Percentiles rank a stretch among this genome's conserved stretches.
Evolutionary conservation across 495 filamentous ascomycete species (phyloP).

Genomic region (Pyrenula aspistea): DNA sequence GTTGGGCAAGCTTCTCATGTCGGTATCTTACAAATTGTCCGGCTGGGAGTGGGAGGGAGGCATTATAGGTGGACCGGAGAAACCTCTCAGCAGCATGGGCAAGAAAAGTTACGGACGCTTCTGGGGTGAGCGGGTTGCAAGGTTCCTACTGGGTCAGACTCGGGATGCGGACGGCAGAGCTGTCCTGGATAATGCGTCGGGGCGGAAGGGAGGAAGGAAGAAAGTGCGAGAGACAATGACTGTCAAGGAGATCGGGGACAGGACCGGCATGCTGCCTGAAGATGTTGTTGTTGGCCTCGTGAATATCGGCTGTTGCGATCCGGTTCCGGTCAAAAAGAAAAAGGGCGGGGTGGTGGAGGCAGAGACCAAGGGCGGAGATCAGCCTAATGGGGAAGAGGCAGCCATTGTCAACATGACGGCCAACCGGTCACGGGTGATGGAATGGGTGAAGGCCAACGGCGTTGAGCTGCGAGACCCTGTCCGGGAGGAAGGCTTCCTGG

Average conservation of each 20-base stretch:
- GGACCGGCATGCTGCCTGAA: slow-evolving; percentile 69
- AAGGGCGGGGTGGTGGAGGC: slow-evolving; percentile 18
- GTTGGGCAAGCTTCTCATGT: slow-evolving; percentile 82
- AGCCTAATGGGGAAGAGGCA: slow-evolving; percentile 10
- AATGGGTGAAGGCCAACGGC: slow-evolving; percentile 29
- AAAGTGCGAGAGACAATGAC: slow-evolving; percentile 31
- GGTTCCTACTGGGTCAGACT: slow-evolving; percentile 31
- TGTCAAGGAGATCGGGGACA: slow-evolving; percentile 42
- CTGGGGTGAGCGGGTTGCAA: slow-evolving; percentile 72
- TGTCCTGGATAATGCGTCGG: slow-evolving; percentile 11
- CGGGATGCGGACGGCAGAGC: slow-evolving; percentile 11
- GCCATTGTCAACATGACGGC: slow-evolving; percentile 20
- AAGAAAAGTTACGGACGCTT: slow-evolving; percentile 67
- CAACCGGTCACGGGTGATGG: slow-evolving; percentile 31
- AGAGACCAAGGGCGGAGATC: slow-evolving; percentile 13
- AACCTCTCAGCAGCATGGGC: slow-evolving; percentile 77
- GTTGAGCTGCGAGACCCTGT: slow-evolving; percentile 34
- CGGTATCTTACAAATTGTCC: slow-evolving; percentile 86
- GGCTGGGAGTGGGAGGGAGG: slow-evolving; percentile 51
- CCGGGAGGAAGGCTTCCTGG: slow-evolving; percentile 33
- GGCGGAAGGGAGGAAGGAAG: slow-evolving; percentile 22
- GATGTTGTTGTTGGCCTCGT: slow-evolving; percentile 71
- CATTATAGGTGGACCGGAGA: slow-evolving; percentile 83
- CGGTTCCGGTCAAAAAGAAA: slow-evolving; percentile 31
- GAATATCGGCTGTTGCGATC: slow-evolving; percentile 62